A percentile compares a stretch with the other conserved stretches of the same genome.
Conservation (phyloP, 768 basidiomycete species). For the Tylopilus intermedius region DNA sequence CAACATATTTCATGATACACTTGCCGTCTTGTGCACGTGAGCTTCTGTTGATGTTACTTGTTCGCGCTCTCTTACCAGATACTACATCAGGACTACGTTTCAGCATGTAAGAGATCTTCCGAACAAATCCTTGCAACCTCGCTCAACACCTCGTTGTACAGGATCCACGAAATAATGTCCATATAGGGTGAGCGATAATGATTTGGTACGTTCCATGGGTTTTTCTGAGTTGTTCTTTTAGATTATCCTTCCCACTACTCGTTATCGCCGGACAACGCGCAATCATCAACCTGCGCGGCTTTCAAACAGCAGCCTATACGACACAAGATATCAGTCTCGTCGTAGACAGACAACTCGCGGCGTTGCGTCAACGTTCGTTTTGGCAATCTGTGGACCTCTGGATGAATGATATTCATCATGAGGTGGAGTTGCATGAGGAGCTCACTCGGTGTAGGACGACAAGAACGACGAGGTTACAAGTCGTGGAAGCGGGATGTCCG, state of each 20-base stretch:
- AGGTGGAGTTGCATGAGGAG: neutral
- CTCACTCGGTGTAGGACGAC: neutral
- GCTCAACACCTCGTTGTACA: neutral
- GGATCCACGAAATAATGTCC: slow-evolving; percentile 3
- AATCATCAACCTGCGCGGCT: neutral
- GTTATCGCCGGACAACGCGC: slow-evolving; percentile 15
- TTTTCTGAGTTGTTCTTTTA: neutral
- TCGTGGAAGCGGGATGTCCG: neutral
- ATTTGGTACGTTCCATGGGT: neutral
- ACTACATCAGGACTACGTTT: neutral
- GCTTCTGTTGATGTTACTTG: neutral
- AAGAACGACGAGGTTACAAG: neutral
- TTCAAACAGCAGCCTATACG: neutral
- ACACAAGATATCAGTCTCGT: neutral
- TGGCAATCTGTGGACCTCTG: slow-evolving; percentile 1
- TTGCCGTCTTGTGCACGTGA: slow-evolving; percentile 2
- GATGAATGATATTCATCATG: neutral
- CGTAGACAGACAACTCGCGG: neutral
- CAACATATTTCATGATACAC: slow-evolving; percentile 3
- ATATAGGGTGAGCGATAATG: neutral
- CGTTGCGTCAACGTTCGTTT: neutral
- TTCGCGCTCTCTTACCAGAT: neutral
- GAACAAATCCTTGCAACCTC: neutral
- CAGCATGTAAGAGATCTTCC: neutral
- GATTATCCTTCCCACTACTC: slow-evolving; percentile 12